Conservation (phyloP, 805 yeast species). For the Ogataea methanolica region DNA sequence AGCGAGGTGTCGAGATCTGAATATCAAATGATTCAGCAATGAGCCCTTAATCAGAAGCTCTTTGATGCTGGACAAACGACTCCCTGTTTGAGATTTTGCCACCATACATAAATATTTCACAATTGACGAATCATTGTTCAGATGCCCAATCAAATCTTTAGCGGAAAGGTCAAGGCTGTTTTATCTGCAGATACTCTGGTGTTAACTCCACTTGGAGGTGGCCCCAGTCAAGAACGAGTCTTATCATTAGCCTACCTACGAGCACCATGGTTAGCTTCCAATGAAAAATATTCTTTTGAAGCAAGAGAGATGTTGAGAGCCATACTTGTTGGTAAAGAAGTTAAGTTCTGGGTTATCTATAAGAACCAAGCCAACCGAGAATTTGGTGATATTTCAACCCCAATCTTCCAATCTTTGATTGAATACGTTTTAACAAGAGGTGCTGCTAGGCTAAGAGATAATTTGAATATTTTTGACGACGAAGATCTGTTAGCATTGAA, state of each 20-base stretch:
- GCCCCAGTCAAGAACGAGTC: slow-evolving; percentile 51
- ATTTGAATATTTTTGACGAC: slow-evolving; percentile 38
- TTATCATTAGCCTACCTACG: slow-evolving; percentile 63
- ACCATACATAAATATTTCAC: neutral
- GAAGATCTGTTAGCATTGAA: slow-evolving; percentile 34
- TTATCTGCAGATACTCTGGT: slow-evolving; percentile 68
- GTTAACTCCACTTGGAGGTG: slow-evolving; percentile 47
- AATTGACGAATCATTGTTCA: neutral
- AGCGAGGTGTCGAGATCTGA: too few relatives aligned
- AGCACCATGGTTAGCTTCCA: slow-evolving; percentile 45
- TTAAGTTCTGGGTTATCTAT: slow-evolving; percentile 55
- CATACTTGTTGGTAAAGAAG: slow-evolving; percentile 58
- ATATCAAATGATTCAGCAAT: too few relatives aligned
- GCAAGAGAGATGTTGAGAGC: slow-evolving; percentile 59
- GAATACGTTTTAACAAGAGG: slow-evolving; percentile 56
- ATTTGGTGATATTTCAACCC: slow-evolving; percentile 67
- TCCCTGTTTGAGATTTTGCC: too few relatives aligned
- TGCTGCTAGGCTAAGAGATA: slow-evolving; percentile 56
- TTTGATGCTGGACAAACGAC: too few relatives aligned
- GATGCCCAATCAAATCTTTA: slow-evolving; percentile 28
- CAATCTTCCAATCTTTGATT: slow-evolving; percentile 55
- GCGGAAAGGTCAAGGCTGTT: slow-evolving; percentile 67
- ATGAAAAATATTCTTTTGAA: slow-evolving; percentile 48
- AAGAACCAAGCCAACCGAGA: slow-evolving; percentile 53
- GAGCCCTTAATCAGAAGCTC: too few relatives aligned